phyloP scores from a whole-genome alignment of 1,284 basidiomycete genomes.

The Trichosporon sp. region DNA sequence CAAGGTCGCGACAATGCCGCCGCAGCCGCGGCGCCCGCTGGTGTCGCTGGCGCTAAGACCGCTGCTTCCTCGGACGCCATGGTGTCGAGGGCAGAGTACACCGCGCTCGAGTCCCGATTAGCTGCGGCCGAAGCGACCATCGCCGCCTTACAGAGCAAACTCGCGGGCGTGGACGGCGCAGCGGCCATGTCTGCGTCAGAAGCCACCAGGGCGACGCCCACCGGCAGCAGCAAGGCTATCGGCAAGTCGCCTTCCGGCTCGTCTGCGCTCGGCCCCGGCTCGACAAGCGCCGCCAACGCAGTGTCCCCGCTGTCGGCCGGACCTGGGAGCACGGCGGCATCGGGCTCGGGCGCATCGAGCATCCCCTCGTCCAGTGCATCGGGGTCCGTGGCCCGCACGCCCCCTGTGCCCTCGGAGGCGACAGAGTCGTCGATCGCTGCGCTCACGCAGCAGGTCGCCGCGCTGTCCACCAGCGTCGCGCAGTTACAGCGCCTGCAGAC shows the following conservation, averaged over 20 bases:
- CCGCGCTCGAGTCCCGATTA: conserved; percentile 34
- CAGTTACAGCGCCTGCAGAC: conserved; percentile 56
- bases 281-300: not conserved
- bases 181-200: not conserved
- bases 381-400: conserved; percentile 7
- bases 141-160: conserved; percentile 34
- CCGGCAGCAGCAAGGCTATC: not conserved
- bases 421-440: conserved; percentile 52
- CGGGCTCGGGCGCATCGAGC: not conserved
- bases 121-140: conserved; percentile 36
- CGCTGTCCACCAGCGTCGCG: conserved; percentile 77
- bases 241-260: not conserved
- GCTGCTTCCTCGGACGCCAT: not conserved
- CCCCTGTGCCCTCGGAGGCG: conserved; percentile 1
- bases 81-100: conserved; percentile 17
- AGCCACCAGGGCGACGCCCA: not conserved
- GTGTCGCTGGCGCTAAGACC: not conserved
- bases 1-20: not conserved
- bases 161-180: conserved; percentile 25
- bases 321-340: not conserved
- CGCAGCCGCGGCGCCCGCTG: not conserved
- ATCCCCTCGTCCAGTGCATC: not conserved
- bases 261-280: not conserved
- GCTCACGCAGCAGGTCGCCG: conserved; percentile 73
- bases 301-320: not conserved